Percentiles rank a stretch among this genome's conserved stretches.
Conservation (phyloP, 768 basidiomycete genomes). For the Boletus vermiculosoides region DNA sequence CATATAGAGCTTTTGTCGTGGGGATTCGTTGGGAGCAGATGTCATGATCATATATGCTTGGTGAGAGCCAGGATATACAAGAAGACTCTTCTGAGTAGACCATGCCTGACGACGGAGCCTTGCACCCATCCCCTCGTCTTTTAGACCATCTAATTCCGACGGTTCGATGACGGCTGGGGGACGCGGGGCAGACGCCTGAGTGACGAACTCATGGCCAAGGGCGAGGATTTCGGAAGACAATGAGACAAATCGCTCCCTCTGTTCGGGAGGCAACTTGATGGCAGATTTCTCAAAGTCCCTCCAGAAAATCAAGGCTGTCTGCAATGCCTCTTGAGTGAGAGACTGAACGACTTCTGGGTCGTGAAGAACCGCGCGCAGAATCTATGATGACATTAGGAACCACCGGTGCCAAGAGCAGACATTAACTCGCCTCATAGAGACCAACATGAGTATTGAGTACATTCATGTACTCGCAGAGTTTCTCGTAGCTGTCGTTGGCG, state of each 20-base stretch:
- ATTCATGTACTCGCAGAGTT: constrained; percentile 96
- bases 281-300: constrained; percentile 98
- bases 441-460: constrained; percentile 91
- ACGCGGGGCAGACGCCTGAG: constrained; percentile 59
- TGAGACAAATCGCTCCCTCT: constrained; percentile 81
- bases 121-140: constrained; percentile 75
- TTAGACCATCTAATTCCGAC: constrained; percentile 67
- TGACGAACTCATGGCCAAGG: constrained; percentile 84
- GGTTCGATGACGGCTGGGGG: constrained; percentile 68
- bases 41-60: constrained; percentile 95
- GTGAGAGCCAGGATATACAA: constrained; percentile 80
- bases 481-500: constrained; percentile 86
- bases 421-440: constrained; percentile 73
- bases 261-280: constrained; percentile 76
- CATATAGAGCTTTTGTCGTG: constrained; percentile 78
- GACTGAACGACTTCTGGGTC: constrained; percentile 65
- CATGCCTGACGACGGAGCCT: constrained; percentile 72
- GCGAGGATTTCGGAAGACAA: constrained; percentile 86
- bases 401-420: constrained; percentile 3
- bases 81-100: constrained; percentile 71
- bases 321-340: constrained; percentile 70
- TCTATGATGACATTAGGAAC: constrained; percentile 42
- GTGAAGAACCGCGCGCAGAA: constrained; percentile 65
- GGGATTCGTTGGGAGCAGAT: constrained; percentile 80
- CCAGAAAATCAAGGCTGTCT: constrained; percentile 92